Evolutionary conservation across 2,329 filamentous ascomycete species (phyloP), one percentile per base, ranked within the genome.

Genomic region (Onygenales sp.): DNA sequence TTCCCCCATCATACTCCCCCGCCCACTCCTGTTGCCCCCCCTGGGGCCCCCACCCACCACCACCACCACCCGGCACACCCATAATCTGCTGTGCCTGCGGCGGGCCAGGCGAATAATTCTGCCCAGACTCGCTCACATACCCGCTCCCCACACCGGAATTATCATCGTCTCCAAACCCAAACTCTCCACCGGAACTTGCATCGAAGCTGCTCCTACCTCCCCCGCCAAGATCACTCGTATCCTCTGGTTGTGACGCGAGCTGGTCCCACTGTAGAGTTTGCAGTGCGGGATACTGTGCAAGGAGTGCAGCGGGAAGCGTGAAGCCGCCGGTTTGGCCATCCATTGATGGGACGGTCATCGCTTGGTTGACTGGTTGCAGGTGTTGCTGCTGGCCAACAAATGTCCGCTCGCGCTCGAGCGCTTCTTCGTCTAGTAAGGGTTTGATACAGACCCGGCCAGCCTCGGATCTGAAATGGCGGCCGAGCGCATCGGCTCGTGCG

Each of bases 381-480:
- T 84, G 80, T 13, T 42, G 32, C 53, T 82, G 81, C 63, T 89
- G 85, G 66, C 89, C 86, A 67, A 85, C 80, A 77, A 85, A 86
- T 32, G 79, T 74, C 46, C 86, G 83, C 63, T 94, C 87, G 36
- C 89, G 79, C 63, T 94, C 90, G 37, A 85, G 74, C 52, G 90
- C 86, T 74, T 98, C 93, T 71, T 98, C 93, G 59, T 98, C 93
- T 1, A 98, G 79, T 10, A 98, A 74, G n/a, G 93, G 91, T 62
- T 95, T 95, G 71, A 98, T 98, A 66, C 93, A 98, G 51, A 96
- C 88, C 34, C 93, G 83, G 6, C 93, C 93, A 2, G 93, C 93
- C 73, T 98, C 93, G 2, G 89, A 95, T 51, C 93, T 81, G 76
- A 98, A 98, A 72, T 96, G 93, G 9, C 91, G 82, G 2, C 93